These are phyloP conservation scores for Apophysomyces sp. DNA, from an alignment of 371 early-diverging fungal species.

Conservation along the genomic window DNA sequence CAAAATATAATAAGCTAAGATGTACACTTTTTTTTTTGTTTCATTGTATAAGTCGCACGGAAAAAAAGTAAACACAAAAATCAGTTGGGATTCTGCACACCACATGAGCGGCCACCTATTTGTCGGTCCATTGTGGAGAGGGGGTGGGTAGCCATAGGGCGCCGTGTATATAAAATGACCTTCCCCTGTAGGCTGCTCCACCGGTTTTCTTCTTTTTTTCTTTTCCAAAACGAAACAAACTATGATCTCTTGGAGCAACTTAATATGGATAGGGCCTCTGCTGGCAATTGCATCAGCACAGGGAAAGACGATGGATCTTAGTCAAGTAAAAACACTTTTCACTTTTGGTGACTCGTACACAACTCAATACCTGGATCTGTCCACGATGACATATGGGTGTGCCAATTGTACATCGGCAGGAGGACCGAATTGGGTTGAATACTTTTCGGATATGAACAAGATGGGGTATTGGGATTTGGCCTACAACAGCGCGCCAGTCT, in stretches of 20 bases:
- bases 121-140: no score
- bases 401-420: conserved; percentile 36
- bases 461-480: conserved; percentile 40
- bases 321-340: conserved; percentile 22
- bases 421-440: conserved; percentile 42
- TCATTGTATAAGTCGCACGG: no score
- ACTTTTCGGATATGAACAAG: conserved; percentile 16
- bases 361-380: conserved; percentile 27
- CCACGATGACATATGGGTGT: conserved; percentile 26
- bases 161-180: no score
- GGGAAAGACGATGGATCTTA: not conserved
- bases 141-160: no score
- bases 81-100: no score
- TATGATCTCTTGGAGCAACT: not conserved
- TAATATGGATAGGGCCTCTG: not conserved
- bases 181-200: no score
- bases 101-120: no score
- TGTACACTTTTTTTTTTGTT: no score
- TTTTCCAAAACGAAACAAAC: not conserved
- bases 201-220: not conserved
- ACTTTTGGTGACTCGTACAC: conserved; percentile 46
- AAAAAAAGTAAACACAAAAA: no score
- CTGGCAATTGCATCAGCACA: not conserved
- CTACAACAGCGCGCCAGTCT: conserved; percentile 37
- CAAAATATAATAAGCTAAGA: no score